Base-by-base conservation (phyloP, 2,329 filamentous ascomycete species). In the Diaporthe vaccinii region DNA sequence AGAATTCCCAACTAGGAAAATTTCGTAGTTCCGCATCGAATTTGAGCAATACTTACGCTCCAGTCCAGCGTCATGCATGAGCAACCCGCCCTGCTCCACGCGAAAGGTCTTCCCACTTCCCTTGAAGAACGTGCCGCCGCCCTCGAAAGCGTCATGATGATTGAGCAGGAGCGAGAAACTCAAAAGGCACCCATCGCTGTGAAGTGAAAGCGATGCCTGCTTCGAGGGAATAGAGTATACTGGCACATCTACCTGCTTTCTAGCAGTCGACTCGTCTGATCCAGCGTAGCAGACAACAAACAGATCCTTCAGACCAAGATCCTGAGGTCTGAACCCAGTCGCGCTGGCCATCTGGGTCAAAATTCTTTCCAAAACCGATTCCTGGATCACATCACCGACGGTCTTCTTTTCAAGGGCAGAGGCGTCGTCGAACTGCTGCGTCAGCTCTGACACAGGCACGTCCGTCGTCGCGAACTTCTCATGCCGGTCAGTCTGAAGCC, bases 91-190 rank as follows among this genome's bases (percentile, higher is more conserved):
- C 49, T 76, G 75, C 58, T 76, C n/a, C 22, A 76, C 53, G 20
- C 41, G 62, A 34, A 75, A 75, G 20, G 75, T 76, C 34, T 75
- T 15, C 6, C 73, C 75, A 12, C 61, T 65, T 9, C 53, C 73
- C 57, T 71, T 75, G 49, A 76, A 76, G 46, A 71, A 76, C 15
- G 75, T 76, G 46, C 75, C 75, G n/a, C 75, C 75, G 25, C 75
- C 75, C 31, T 69, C 28, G 25, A 76, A 76, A 31, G 73, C 73
- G 22, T 59, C 61, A 12, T 73, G 73, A 49, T 71, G 73, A 36
- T 76, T 76, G 1, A 76, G 75, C 8, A 76, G 61, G 14, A 76
- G 73, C 31, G 75, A 75, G 53, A 76, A 76, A 53, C 75, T 76
- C 31, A 75, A 28, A 2, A 76, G 69, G 31, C 75, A 76, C 3